Percentiles rank a stretch among this genome's conserved stretches.
These are phyloP conservation scores for Boletales sp. DNA, from an alignment of 768 basidiomycete species.

Conservation along the genomic window DNA sequence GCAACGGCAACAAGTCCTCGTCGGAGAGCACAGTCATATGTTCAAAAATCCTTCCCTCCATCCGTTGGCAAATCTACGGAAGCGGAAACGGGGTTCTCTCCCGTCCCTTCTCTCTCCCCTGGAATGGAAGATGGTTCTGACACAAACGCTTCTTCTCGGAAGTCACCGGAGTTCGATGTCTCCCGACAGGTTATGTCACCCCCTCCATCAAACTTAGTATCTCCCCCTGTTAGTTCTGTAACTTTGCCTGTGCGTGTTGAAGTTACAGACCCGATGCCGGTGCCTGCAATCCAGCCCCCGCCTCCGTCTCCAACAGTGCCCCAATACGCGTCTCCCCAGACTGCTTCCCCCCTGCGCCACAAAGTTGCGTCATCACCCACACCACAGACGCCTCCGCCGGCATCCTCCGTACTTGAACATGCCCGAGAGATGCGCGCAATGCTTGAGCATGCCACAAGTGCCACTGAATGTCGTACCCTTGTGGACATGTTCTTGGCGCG, in stretches of 20 bases:
- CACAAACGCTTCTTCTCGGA: conserved; percentile 3
- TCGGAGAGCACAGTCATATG: conserved; percentile 26
- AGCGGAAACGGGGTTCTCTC: conserved; percentile 3
- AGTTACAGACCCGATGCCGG: neutral
- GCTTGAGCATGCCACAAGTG: conserved; percentile 64
- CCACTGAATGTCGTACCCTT: conserved; percentile 81
- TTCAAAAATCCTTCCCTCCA: conserved; percentile 18
- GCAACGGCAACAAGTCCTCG: conserved; percentile 13
- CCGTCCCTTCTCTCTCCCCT: conserved; percentile 5
- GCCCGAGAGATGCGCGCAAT: conserved; percentile 67
- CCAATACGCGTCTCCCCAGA: conserved; percentile 16
- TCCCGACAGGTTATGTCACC: neutral
- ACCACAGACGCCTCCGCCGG: conserved; percentile 16
- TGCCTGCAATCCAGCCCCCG: neutral
- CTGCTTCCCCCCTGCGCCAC: conserved; percentile 3
- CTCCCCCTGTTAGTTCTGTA: conserved; percentile 3
- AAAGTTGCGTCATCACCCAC: conserved; percentile 13
- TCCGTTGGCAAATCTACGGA: conserved; percentile 16
- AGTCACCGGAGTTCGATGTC: conserved; percentile 3
- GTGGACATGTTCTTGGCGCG: conserved; percentile 78
- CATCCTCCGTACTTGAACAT: conserved; percentile 37
- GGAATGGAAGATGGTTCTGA: conserved; percentile 2
- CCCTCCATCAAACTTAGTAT: conserved; percentile 2
- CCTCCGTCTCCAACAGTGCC: conserved; percentile 2
- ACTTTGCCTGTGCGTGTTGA: conserved; percentile 4